These are phyloP conservation scores for Penicillium janthinellum DNA, from an alignment of 2,329 filamentous ascomycete species.

Conservation along the genomic window DNA sequence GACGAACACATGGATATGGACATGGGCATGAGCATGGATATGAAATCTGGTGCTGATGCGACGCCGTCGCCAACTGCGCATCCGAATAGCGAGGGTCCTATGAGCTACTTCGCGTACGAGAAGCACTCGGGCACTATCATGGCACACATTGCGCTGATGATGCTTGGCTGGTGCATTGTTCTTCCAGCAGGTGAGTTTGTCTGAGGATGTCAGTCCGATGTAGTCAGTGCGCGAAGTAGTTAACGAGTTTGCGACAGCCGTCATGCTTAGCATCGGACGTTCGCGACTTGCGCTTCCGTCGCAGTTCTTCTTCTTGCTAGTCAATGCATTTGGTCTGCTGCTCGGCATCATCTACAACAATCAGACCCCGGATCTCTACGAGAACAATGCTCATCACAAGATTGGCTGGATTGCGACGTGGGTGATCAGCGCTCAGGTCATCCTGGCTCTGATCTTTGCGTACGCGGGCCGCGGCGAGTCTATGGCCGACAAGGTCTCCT, in stretches of 20 bases:
- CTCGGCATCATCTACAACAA: conserved; percentile 73
- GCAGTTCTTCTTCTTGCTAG: conserved; percentile 68
- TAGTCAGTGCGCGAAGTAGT: not conserved
- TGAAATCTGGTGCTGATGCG: conserved; percentile 20
- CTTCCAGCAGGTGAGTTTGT: conserved; percentile 67
- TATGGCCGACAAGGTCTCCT: conserved; percentile 29
- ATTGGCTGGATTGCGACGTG: conserved; percentile 82
- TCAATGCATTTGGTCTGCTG: conserved; percentile 66
- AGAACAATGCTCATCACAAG: conserved; percentile 84
- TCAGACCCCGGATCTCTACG: conserved; percentile 81
- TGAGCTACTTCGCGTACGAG: conserved; percentile 49
- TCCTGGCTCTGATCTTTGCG: conserved; percentile 66
- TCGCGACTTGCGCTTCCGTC: conserved; percentile 71
- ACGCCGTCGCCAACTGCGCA: conserved; percentile 19
- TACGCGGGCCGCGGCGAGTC: conserved; percentile 55
- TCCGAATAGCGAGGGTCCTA: conserved; percentile 31
- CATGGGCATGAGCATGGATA: conserved; percentile 31
- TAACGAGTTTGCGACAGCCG: conserved; percentile 53
- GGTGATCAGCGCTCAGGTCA: conserved; percentile 68
- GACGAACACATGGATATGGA: conserved; percentile 36
- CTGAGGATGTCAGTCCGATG: not conserved
- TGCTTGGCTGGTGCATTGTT: conserved; percentile 70
- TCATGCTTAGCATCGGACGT: conserved; percentile 81
- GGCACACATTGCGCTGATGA: conserved; percentile 71
- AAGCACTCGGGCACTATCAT: conserved; percentile 56